phyloP scores from a whole-genome alignment of 2,329 filamentous ascomycete genomes.

The Herpotrichia juniperi region DNA sequence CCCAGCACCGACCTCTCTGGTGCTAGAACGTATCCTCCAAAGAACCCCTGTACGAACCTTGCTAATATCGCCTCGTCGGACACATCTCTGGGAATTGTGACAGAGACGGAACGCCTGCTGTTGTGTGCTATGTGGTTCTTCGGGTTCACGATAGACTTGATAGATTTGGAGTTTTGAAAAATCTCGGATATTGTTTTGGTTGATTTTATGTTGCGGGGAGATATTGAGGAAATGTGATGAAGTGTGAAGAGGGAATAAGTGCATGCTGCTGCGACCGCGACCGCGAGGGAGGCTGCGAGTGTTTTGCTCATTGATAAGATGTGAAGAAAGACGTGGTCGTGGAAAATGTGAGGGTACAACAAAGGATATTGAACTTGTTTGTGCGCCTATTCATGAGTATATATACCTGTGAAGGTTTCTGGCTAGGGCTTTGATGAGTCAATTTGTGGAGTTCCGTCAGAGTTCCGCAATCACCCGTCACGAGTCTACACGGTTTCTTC shows the following conservation, averaged over 20 bases:
- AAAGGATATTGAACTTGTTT: not conserved
- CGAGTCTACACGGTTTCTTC: not conserved
- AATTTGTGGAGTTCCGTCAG: not conserved
- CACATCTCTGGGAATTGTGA: slow-evolving; percentile 3
- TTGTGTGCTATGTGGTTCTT: slow-evolving; percentile 2
- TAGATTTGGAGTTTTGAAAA: slow-evolving; percentile 5
- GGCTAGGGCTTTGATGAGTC: not conserved
- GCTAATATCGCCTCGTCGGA: slow-evolving; percentile 16
- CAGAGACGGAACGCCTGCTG: slow-evolving; percentile 7
- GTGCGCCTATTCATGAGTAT: not conserved
- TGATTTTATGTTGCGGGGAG: slow-evolving; percentile 3
- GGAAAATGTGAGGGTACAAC: too few relatives aligned
- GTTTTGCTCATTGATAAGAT: slow-evolving; percentile 6
- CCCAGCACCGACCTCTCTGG: slow-evolving; percentile 12
- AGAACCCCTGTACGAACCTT: slow-evolving; percentile 20
- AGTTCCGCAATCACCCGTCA: not conserved
- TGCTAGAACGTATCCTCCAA: slow-evolving; percentile 17
- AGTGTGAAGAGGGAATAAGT: slow-evolving; percentile 3
- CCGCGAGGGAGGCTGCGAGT: slow-evolving; percentile 5
- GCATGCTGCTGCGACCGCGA: slow-evolving; percentile 4
- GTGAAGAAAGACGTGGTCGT: not conserved
- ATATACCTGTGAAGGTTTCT: not conserved
- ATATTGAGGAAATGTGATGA: slow-evolving; percentile 2
- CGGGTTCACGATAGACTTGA: slow-evolving; percentile 11
- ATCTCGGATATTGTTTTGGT: not conserved